Base-by-base conservation (phyloP, 148 eudicot species). In the Nepenthes gracilis region DNA sequence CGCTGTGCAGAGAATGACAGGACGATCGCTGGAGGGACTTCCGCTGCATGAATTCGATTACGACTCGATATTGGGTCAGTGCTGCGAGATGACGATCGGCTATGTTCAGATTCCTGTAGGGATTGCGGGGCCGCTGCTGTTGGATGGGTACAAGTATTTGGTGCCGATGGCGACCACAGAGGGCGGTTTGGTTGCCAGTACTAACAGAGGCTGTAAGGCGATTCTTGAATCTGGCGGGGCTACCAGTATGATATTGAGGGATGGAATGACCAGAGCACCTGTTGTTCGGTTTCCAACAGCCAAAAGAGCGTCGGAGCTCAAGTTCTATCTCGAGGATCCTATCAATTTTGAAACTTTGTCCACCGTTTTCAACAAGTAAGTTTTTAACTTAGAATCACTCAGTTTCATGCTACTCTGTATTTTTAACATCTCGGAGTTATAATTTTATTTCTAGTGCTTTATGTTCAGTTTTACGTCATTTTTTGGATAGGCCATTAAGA, bases 121-220 rank as follows among this genome's bases (percentile, higher is more conserved):
- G 43, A 75, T 89, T 37, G 93, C 85, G 0, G 96, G 96, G 15
- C 96, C 96, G 2, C 62, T 88, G 68, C 70, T 85, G 69, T 60
- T 88, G 15, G 89, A 88, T 54, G 96, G 89, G 11, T 65, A 70
- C 54, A 89, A 85, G 72, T 85, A 76, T 43, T 63, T 74, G 14
- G 85, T 88, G 36, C 96, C 96, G 4, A 89, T 89, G 96, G 93
- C 93, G 38, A 89, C 96, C 0, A 89, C 96, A 0, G 96, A 89
- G 70, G 96, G 96, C 45, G 83, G 89, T 61, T 54, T 85, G 71
- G 87, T 89, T 12, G 96, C 96, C 2, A 89, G 96, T 59, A 80
- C 96, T 1, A 89, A 89, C 69, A 73, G 93, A 57, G 96, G 96
- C 4, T 89, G 96, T 64, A 89, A 89, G 66, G 93, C 96, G 2